Evolutionary conservation across 805 yeast species (phyloP).

Genomic region (Brettanomyces anomalus): DNA sequence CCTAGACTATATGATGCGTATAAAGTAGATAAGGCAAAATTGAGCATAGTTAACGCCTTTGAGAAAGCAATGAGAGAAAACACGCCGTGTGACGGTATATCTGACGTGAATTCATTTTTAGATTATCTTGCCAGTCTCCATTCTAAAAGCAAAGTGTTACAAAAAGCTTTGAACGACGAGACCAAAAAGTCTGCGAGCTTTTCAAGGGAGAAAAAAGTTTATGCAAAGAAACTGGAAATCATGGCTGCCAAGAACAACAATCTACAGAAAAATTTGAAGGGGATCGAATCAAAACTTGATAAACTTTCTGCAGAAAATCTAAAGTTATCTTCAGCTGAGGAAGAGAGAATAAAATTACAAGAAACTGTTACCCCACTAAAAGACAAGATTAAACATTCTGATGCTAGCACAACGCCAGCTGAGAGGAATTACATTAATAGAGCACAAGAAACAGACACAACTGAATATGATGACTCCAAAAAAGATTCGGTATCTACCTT

Average conservation of each 20-base stretch:
- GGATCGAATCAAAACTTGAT: not conserved
- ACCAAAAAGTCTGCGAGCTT: slow-evolving; percentile 16
- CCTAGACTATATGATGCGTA: slow-evolving; percentile 81
- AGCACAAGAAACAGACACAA: too few relatives aligned
- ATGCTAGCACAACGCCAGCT: too few relatives aligned
- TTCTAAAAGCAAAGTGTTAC: slow-evolving; percentile 51
- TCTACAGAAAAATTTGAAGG: slow-evolving; percentile 1
- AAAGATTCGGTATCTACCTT: not conserved
- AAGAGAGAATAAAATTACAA: too few relatives aligned
- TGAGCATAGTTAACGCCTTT: slow-evolving; percentile 48
- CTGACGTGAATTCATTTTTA: slow-evolving; percentile 61
- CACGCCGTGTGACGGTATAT: slow-evolving; percentile 71
- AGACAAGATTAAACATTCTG: too few relatives aligned
- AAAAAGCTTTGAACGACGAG: slow-evolving; percentile 52
- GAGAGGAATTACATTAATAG: too few relatives aligned
- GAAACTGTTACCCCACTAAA: too few relatives aligned
- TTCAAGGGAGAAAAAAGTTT: slow-evolving; percentile 7
- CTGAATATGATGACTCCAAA: not conserved
- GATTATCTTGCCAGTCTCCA: slow-evolving; percentile 60
- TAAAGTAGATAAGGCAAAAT: slow-evolving; percentile 65
- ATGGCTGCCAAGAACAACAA: not conserved
- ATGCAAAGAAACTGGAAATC: slow-evolving; percentile 8
- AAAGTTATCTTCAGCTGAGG: slow-evolving; percentile 1
- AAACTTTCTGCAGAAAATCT: slow-evolving; percentile 10
- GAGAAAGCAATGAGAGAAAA: slow-evolving; percentile 66